Base-by-base conservation (phyloP, 2,329 filamentous ascomycete genomes). In the Verticillium albo-atrum region DNA sequence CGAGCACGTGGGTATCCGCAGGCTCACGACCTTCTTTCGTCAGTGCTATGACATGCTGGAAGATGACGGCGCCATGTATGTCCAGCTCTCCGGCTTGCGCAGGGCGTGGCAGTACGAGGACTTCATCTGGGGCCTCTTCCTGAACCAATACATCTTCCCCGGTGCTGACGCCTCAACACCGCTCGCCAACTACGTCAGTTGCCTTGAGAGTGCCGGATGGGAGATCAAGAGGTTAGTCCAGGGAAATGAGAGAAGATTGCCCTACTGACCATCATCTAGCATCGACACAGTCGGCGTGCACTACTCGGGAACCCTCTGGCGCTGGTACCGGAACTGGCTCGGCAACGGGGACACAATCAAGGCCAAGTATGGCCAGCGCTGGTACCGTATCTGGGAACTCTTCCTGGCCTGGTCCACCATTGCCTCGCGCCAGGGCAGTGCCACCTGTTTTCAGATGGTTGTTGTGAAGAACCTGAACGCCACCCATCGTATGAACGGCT, bases 71-170 rank as follows among this genome's bases (percentile, higher is more conserved):
- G 86, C 92, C 66, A 96, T 98, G 82, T 97, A 95, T 85, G 83
- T 98, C 62, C 95, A 98, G 77, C 92, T 96, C 68, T 92, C 94
- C 68, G 95, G 95, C 78, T 85, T 99, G 63, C 89, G 95, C 68
- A 96, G 96, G 81, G 82, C 84, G 64, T 98, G 95, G 95, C 95
- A 98, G 77, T 98, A 97, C 72, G 93, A 98, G 82, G 94, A 98
- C 78, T 85, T 97, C 56, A 90, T 94, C 75, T 98, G 95, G 95
- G 95, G 95, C 74, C 84, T 98, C 54, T 98, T 97, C 85, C 96
- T 98, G 92, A 98, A 98, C 88, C 97, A 97, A 82, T 97, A 98
- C 77, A 84, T 98, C 75, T 98, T 98, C 85, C 95, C 93, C 34
- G 95, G 95, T 73, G 95, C 95, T 56, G 95, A 98, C 73, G 95